Evolutionary conservation across 23 red algal species (phyloP), one percentile per base, ranked within the genome.

Genomic region (Gracilaria gracilis): DNA sequence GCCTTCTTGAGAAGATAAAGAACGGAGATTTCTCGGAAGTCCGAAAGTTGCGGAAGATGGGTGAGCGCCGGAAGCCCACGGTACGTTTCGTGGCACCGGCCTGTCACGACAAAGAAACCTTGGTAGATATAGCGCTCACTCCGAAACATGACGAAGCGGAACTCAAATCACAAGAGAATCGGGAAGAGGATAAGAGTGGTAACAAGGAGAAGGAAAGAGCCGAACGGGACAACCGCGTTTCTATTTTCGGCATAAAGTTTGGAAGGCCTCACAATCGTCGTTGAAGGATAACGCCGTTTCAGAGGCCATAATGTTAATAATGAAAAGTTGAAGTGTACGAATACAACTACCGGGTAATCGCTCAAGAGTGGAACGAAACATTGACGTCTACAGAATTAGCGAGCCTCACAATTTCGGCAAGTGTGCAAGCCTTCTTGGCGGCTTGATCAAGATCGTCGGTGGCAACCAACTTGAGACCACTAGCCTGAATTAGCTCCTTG

Each of bases 391-490:
- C 93, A 58, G 79, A 79, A 46, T 82, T 90, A 15, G 91, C 88
- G 0, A 92, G 91, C 59, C 66, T 76, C 21, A 80, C 83, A 51
- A 95, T 95, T 51, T 91, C 85, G 4, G 90, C 92, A 25, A 95
- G 57, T 54, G 87, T 95, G 64, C 87, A 89, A 19, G 94, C 97
- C 51, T 88, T 91, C 51, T 79, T 80, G 37, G 94, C 97, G 8
- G 97, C 97, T 84, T 94, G 85, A 71, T 99, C 97, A 21, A 99
- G 88, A 67, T 96, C 94, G 72, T 99, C 97, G 29, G 76, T 71
- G 1, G 97, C 88, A 36, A 99, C 84, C 67, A 99, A 62, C 40
- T 87, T 81, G 20, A 99, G 61, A 51, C 76, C 75, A 54, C 84
- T 91, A 17, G 85, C 38, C 32, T 37, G 65, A 39, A 99, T 91